Evolutionary conservation across 116 monocot species (phyloP), one percentile per base, ranked within the genome.

Genomic region (Dioscorea cayenensis): DNA sequence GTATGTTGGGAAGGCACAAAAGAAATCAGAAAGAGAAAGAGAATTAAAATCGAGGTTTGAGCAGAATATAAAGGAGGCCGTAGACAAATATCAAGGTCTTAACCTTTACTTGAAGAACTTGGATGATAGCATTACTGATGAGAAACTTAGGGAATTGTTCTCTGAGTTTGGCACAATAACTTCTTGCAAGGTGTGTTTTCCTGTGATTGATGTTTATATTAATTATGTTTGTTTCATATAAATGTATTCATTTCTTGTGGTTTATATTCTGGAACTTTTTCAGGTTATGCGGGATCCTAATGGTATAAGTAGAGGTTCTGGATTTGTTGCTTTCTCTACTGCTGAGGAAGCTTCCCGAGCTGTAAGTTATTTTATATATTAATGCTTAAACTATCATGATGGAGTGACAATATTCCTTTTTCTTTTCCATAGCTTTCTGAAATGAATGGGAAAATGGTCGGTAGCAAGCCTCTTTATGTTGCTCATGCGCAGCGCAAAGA

Each of bases 1-100:
- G 93, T 96, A 84, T 90, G 96, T 96, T 73, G 93, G 93, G 14
- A 96, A 88, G 77, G 96, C 96, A 52, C 96, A 88, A 71, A 96
- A 96, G 73, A 96, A 96, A 77, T 84, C 86, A 37, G 93, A 92
- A 49, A 92, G 96, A 67, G 96, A 96, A 79, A 59, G 77, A 58
- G 96, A 92, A 69, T 64, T 96, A 63, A 92, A 96, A 67, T 84
- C 68, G 28, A 85, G 66, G 71, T 86, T 86, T 79, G 93, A 96
- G 4, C 92, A 90, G 63, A 87, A 28, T 49, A 73, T 75, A 14
- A 85, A 86, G 73, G 90, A 90, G 66, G 66, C 60, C 13, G 77
- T 77, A 71, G 86, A 92, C 28, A 92, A 92, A 63, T 77, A 67
- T 52, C 92, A 83, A 52, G 88, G 90, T 18, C 66, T 84, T 63